Percentiles rank a stretch among this genome's conserved stretches.
phyloP scores from a whole-genome alignment of 371 early-diverging fungal genomes.

The Fennellomyces sp. region DNA sequence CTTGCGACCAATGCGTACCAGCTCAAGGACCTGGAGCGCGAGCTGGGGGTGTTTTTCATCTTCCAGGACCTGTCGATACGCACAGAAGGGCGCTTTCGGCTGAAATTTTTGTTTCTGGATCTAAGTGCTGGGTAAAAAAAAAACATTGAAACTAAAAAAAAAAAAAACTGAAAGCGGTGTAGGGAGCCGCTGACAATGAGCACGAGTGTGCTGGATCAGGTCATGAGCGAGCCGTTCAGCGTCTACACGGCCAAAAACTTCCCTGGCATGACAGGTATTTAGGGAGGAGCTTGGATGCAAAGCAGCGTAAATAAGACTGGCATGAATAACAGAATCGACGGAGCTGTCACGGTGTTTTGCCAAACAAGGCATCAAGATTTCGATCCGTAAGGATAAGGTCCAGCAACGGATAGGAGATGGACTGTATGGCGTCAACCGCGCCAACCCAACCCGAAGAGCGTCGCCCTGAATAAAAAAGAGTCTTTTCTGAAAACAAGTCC shows the following conservation, averaged over 20 bases:
- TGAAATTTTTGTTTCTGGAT: too few relatives aligned
- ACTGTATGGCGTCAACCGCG: background rate
- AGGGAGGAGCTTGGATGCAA: background rate
- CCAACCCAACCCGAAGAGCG: too few relatives aligned
- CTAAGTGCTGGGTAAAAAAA: too few relatives aligned
- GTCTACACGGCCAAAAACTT: conserved; percentile 60
- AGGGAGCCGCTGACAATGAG: conserved; percentile 29
- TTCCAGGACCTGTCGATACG: conserved; percentile 53
- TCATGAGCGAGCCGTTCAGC: conserved; percentile 42
- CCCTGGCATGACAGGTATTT: conserved; percentile 63
- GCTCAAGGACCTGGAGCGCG: conserved; percentile 20
- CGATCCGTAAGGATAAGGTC: conserved; percentile 55
- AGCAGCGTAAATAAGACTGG: too few relatives aligned
- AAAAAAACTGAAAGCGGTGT: too few relatives aligned
- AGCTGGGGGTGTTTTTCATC: conserved; percentile 55
- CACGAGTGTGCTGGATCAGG: conserved; percentile 34
- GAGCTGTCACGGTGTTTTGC: conserved; percentile 68
- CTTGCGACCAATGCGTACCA: conserved; percentile 15
- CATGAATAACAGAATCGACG: conserved; percentile 51
- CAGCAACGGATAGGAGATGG: background rate
- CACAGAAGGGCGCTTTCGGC: conserved; percentile 38
- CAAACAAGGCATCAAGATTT: conserved; percentile 65
- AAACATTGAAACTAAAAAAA: too few relatives aligned
- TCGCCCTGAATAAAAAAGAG: too few relatives aligned
- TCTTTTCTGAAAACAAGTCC: too few relatives aligned